Conservation (phyloP, 2,329 filamentous ascomycete genomes). For the Penicillium sp. region DNA sequence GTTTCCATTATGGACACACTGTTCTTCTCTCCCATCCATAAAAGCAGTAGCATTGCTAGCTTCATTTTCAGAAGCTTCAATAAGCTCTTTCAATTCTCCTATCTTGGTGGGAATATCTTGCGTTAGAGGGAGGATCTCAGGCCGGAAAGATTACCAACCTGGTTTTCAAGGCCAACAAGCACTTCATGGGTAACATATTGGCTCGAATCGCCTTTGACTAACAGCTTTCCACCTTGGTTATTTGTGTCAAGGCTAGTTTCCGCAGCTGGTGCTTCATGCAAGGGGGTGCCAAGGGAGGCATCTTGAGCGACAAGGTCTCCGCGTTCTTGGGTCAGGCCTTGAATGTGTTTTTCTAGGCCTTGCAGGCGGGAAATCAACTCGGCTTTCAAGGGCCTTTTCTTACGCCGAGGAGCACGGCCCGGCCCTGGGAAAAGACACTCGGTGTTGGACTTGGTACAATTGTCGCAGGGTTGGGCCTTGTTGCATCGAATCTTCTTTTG, state of each 20-base stretch:
- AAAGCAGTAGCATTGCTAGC: too few relatives aligned
- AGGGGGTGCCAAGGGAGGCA: too few relatives aligned
- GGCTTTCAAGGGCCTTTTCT: not conserved
- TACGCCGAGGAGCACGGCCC: not conserved
- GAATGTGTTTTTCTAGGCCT: not conserved
- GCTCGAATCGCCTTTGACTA: not conserved
- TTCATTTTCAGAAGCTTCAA: too few relatives aligned
- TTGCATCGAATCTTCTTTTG: not conserved
- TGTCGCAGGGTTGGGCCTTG: not conserved
- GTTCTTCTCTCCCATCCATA: too few relatives aligned
- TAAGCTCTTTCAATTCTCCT: too few relatives aligned
- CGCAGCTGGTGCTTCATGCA: too few relatives aligned
- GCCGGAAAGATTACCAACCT: not conserved
- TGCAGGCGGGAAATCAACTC: not conserved
- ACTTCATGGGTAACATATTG: not conserved
- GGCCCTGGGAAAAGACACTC: not conserved
- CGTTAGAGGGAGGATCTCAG: not conserved
- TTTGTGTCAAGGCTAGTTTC: not conserved
- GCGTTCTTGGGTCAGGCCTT: not conserved
- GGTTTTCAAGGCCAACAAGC: not conserved
- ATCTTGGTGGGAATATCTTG: too few relatives aligned
- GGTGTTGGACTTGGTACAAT: not conserved
- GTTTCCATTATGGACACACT: not conserved
- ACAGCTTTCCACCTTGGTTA: not conserved
- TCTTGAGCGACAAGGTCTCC: too few relatives aligned